Conservation (phyloP, 225 moss, liverwort and hornwort species). For the Physcomitrellopsis africana region DNA sequence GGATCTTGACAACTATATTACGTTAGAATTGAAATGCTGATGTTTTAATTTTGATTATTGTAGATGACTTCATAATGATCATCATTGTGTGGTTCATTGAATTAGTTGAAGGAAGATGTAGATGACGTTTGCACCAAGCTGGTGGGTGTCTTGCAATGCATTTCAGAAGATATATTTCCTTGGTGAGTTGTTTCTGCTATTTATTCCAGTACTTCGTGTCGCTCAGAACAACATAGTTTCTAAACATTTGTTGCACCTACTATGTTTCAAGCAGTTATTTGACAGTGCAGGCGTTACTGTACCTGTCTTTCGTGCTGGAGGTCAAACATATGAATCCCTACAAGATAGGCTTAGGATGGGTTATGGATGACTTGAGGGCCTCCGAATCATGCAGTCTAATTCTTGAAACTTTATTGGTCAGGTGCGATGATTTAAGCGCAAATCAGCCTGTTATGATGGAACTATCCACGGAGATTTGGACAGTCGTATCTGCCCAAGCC, state of each 20-base stretch:
- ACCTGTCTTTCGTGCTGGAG: neutral
- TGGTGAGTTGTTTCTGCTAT: constrained; percentile 34
- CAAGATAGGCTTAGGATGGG: neutral
- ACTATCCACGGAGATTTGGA: constrained; percentile 60
- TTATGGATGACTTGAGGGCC: neutral
- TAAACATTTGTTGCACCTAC: neutral
- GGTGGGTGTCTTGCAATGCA: constrained; percentile 52
- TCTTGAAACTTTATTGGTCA: constrained; percentile 43
- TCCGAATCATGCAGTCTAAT: constrained; percentile 6
- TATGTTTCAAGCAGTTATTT: neutral
- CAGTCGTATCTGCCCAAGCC: constrained; percentile 26
- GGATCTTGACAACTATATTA: constrained; percentile 20
- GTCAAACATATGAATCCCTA: neutral
- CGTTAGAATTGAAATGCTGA: neutral
- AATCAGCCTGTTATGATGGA: constrained; percentile 53
- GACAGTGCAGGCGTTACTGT: neutral
- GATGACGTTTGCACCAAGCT: constrained; percentile 45
- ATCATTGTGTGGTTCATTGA: constrained; percentile 26
- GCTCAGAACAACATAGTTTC: neutral
- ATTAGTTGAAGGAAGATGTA: constrained; percentile 45
- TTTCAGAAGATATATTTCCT: constrained; percentile 69
- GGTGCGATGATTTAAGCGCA: constrained; percentile 59
- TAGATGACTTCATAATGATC: constrained; percentile 8
- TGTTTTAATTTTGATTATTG: neutral
- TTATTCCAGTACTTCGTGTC: neutral